These are phyloP conservation scores for Pythium monospermum DNA, from an alignment of 352 stramenopile species.

Conservation along the genomic window DNA sequence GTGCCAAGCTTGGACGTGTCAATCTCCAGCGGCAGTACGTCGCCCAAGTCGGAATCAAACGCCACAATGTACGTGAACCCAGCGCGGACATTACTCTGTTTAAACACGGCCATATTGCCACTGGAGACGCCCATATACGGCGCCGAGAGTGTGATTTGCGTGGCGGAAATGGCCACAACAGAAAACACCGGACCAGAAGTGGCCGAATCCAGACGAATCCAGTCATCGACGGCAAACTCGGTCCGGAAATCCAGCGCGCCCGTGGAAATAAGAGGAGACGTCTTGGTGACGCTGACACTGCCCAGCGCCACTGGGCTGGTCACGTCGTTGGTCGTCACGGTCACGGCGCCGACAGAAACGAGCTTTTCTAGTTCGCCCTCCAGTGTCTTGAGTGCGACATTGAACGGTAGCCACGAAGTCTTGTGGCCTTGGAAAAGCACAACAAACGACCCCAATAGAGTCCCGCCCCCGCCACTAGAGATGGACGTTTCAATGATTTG, in stretches of 20 bases:
- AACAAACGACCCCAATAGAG: conserved; percentile 68
- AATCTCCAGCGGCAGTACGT: conserved; percentile 45
- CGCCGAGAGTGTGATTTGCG: conserved; percentile 82
- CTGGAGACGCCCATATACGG: conserved; percentile 71
- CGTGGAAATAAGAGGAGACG: conserved; percentile 65
- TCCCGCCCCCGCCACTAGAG: conserved; percentile 13
- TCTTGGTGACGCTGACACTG: conserved; percentile 71
- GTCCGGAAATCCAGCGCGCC: conserved; percentile 40
- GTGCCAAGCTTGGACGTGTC: conserved; percentile 50
- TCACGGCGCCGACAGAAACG: conserved; percentile 74
- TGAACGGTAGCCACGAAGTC: conserved; percentile 44
- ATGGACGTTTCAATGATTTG: conserved; percentile 90
- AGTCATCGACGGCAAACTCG: conserved; percentile 83
- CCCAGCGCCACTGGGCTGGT: conserved; percentile 49
- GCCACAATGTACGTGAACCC: conserved; percentile 68
- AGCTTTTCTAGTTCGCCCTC: conserved; percentile 82
- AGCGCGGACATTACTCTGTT: conserved; percentile 45
- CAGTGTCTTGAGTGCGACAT: conserved; percentile 75
- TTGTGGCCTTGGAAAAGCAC: conserved; percentile 63
- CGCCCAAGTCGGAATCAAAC: conserved; percentile 74
- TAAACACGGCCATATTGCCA: conserved; percentile 67
- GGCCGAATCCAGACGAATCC: conserved; percentile 86
- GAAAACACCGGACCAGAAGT: conserved; percentile 87
- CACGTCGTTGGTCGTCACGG: conserved; percentile 87
- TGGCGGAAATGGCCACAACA: conserved; percentile 53